Conservation (phyloP, 768 basidiomycete species). For the Floccularia luteovirens region DNA sequence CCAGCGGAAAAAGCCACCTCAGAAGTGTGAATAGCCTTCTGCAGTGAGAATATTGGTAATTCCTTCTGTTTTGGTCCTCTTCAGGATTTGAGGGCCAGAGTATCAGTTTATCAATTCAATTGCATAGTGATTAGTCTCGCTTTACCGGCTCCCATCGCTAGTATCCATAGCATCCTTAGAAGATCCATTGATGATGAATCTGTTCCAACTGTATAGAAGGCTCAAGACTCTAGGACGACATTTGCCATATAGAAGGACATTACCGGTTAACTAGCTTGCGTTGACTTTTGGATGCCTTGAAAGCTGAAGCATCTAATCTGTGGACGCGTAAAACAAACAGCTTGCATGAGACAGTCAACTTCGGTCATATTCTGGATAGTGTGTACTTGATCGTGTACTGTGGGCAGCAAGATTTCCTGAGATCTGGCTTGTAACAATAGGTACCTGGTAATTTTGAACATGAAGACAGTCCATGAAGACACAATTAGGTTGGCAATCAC, state of each 20-base stretch:
- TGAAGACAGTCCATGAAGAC: not conserved
- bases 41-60: constrained; percentile 30
- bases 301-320: constrained; percentile 60
- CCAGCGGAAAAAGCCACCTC: constrained; percentile 32
- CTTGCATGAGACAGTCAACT: too few species aligned
- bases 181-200: constrained; percentile 46
- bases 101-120: not conserved
- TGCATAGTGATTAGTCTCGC: not conserved
- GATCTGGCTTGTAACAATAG: constrained; percentile 86
- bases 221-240: not conserved
- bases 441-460: constrained; percentile 22
- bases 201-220: constrained; percentile 58
- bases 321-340: constrained; percentile 1
- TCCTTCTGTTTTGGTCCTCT: constrained; percentile 9
- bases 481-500: constrained; percentile 15
- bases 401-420: constrained; percentile 80
- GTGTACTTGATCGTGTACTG: constrained; percentile 86
- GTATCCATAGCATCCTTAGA: constrained; percentile 21
- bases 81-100: not conserved
- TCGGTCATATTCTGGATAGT: constrained; percentile 5
- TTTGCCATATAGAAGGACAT: not conserved
- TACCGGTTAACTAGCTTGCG: constrained; percentile 70
- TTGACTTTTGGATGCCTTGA: constrained; percentile 68
- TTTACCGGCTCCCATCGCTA: constrained; percentile 11
- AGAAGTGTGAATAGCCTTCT: constrained; percentile 44